Evolutionary conservation across 805 yeast genomes (phyloP).

Genomic region (Zygosaccharomyces pseudorouxii): DNA sequence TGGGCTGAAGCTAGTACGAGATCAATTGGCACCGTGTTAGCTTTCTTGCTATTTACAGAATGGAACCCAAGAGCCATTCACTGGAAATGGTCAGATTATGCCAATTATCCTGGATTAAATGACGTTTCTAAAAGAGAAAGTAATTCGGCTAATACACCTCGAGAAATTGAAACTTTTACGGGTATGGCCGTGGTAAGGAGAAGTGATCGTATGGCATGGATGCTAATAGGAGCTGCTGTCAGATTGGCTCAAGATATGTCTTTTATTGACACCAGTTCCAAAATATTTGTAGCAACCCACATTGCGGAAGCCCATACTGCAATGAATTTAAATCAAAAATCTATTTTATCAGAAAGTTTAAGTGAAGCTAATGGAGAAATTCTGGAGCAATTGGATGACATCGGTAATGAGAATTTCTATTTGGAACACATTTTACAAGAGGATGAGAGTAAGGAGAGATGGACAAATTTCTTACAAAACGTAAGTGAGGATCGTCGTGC

Average conservation of each 20-base stretch:
- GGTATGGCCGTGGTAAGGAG: slow-evolving; percentile 83
- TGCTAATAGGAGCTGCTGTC: slow-evolving; percentile 84
- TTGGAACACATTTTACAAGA: slow-evolving; percentile 28
- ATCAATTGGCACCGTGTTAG: slow-evolving; percentile 79
- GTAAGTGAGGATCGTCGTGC: slow-evolving; percentile 9
- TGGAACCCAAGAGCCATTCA: slow-evolving; percentile 97
- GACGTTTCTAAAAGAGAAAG: slow-evolving; percentile 16
- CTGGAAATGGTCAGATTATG: slow-evolving; percentile 82
- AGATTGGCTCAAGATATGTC: slow-evolving; percentile 85
- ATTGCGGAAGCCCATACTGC: slow-evolving; percentile 79
- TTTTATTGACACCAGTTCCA: slow-evolving; percentile 65
- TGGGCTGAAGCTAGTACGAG: slow-evolving; percentile 93
- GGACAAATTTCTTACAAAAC: slow-evolving; percentile 20
- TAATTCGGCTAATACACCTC: slow-evolving; percentile 18
- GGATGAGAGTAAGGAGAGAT: slow-evolving; percentile 24
- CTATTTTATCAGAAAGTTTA: slow-evolving; percentile 70
- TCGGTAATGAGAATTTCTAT: slow-evolving; percentile 33
- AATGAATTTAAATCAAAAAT: slow-evolving; percentile 70
- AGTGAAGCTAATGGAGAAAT: slow-evolving; percentile 45
- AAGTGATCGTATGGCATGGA: slow-evolving; percentile 89
- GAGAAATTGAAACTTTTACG: slow-evolving; percentile 49
- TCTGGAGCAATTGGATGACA: slow-evolving; percentile 35
- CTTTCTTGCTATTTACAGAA: slow-evolving; percentile 80
- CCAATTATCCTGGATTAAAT: slow-evolving; percentile 47
- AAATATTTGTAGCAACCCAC: slow-evolving; percentile 78